Evolutionary conservation across 257 asterid genomes (phyloP), one percentile per base, ranked within the genome.

Genomic region (Eustoma russellianum): DNA sequence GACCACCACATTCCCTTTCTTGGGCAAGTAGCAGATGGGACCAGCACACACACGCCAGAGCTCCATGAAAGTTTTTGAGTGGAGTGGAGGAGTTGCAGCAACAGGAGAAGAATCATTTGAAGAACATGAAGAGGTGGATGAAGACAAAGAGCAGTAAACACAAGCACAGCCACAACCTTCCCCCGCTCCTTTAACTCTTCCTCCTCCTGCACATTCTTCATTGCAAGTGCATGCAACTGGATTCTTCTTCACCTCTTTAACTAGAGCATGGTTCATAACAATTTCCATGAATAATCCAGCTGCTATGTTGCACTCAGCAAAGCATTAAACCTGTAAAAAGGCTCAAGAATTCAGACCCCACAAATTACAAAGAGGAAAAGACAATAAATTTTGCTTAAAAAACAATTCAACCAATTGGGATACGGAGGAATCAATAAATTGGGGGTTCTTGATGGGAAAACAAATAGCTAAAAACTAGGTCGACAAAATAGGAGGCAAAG

Each of bases 11-110:
- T 81, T 80, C 33, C 93, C 95, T 65, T 88, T 88, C 74, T 70
- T 81, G 49, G 97, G 99, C 76, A 92, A 69, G 64, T 71, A 71
- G n/a, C 88, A 81, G 17, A 92, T 73, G 14, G 99, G 99, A 0
- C 99, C 97, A 67, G 97, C 95, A 72, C 99, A 85, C 44, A 95
- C 97, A 74, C 85, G 75, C 99, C 99, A 92, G 7, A 92, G 90
- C 85, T 92, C 99, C 65, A 71, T 62, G 56, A 70, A 85, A 24
- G 88, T 74, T 61, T 88, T 80, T 15, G 94, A 74, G 5, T 38
- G 43, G 1, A 8, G 12, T 2, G 43, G 43, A 7, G 75, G 55
- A 7, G 74, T 65, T 49, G 75, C 41, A 56, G 70, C 46, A 64
- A 64, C 47, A 45, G 80, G 71, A 51, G 86, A 77, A 17, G 79